Evolutionary conservation across 2,329 filamentous ascomycete species (phyloP), one percentile per base, ranked within the genome.

Genomic region (Coniochaeta pulveracea): DNA sequence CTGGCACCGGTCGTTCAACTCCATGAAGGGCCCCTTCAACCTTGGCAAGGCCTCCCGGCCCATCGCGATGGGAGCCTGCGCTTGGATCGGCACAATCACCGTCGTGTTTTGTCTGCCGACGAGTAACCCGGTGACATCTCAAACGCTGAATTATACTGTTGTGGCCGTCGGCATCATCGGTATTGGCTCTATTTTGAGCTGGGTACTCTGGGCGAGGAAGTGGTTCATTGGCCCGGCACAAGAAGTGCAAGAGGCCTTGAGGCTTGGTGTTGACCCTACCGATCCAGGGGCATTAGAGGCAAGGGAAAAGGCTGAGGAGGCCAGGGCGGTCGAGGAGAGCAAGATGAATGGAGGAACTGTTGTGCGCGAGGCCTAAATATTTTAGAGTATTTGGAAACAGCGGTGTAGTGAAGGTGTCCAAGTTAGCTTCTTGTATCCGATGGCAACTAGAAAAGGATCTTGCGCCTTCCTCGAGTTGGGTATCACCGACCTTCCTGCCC

Each of bases 61-160:
- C 1, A 51, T 73, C 3, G 70, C 68, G 1, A 36, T 58, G 1
- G 49, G 64, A 1, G 66, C 66, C 0, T 60, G 58, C 10, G 32
- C 55, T 1, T 76, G 69, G 68, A 72, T 75, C 31, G 44, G 37
- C 3, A 70, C 65, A 39, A 73, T 75, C 33, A 64, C 64, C 1
- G 58, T 76, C 10, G 59, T 72, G 6, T 76, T 75, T 48, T 74
- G 71, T 40, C 51, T 75, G 21, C 70, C 71, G 0, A 64, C 65
- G 1, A 43, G 60, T 8, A 74, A 73, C 44, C 71, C 70, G 0
- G 69, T 74, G 2, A 64, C 62, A 0, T 56, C 53, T n/a, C 59
- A 74, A 52, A 72, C 69, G 4, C 47, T 76, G 15, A 76, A 76
- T 41, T 76, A 76, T 43, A 72, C 70, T 0, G 64, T 66, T 0